These are phyloP conservation scores for Starmerella tilneyi DNA, from an alignment of 805 yeast genomes.

Conservation along the genomic window DNA sequence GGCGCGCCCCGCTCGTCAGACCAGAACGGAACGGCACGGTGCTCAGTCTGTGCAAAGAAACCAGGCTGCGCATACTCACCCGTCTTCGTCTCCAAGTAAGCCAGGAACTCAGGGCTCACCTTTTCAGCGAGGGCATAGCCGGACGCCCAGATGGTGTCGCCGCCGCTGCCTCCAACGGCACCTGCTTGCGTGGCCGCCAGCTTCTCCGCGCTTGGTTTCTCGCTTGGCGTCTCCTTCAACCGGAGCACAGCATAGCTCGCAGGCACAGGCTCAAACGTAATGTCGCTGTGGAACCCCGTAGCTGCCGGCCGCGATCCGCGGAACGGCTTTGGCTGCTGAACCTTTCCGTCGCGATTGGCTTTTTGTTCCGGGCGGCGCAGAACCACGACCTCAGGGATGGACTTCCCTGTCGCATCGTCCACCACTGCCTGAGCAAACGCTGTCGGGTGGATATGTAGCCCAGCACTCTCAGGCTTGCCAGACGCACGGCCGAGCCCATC, in stretches of 20 bases:
- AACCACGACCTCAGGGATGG: constrained; percentile 12
- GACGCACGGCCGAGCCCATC: constrained; percentile 10
- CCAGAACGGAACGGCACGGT: constrained; percentile 13
- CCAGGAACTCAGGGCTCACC: constrained; percentile 39
- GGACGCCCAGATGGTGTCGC: constrained; percentile 45
- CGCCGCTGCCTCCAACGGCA: constrained; percentile 24
- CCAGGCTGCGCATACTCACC: constrained; percentile 24
- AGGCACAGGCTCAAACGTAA: constrained; percentile 45
- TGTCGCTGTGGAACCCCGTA: constrained; percentile 41
- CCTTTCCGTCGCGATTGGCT: neutral
- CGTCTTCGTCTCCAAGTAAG: constrained; percentile 37
- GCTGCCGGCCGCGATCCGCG: neutral
- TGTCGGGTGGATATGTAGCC: constrained; percentile 16
- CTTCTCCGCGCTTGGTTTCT: constrained; percentile 2
- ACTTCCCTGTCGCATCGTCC: constrained; percentile 4
- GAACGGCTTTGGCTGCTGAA: neutral
- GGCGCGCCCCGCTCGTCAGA: constrained; percentile 27
- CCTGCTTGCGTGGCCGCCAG: constrained; percentile 10
- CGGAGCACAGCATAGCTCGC: constrained; percentile 44
- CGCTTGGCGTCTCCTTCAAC: constrained; percentile 37
- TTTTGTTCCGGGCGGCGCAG: constrained; percentile 2
- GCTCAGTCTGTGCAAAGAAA: neutral
- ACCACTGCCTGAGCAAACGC: constrained; percentile 13
- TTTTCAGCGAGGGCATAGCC: constrained; percentile 45
- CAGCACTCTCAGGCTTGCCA: constrained; percentile 13